A percentile compares a stretch with the other conserved stretches of the same genome.
These are phyloP conservation scores for Chlorella vulgaris DNA, from an alignment of 139 green algal genomes.

Conservation along the genomic window DNA sequence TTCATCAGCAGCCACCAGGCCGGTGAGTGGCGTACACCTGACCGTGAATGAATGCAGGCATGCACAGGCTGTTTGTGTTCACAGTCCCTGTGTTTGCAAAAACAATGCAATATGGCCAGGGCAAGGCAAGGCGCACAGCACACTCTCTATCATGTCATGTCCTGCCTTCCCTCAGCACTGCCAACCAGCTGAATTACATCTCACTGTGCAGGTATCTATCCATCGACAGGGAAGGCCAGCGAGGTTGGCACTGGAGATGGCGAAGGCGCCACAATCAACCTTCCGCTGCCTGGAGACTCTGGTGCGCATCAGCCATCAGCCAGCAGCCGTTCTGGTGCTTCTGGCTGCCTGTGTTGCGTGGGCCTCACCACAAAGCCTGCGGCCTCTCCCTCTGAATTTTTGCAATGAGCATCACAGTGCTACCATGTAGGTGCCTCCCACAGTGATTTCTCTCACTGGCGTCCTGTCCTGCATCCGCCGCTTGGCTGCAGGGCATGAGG, in stretches of 20 bases:
- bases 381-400: too few relatives aligned
- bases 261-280: conserved; percentile 80
- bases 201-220: conserved; percentile 9
- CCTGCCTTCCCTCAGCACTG: neutral
- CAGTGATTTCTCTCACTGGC: too few relatives aligned
- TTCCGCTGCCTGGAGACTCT: conserved; percentile 71
- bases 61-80: neutral
- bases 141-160: neutral
- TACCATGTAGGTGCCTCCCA: too few relatives aligned
- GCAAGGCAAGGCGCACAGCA: neutral
- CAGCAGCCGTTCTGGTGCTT: neutral
- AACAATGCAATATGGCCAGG: too few relatives aligned
- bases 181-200: too few relatives aligned
- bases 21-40: conserved; percentile 1
- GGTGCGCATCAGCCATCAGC: neutral
- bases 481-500: conserved; percentile 64
- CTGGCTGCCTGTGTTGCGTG: neutral
- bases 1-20: conserved; percentile 87
- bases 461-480: too few relatives aligned
- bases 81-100: too few relatives aligned
- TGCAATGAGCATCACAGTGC: too few relatives aligned
- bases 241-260: conserved; percentile 72
- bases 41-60: neutral
- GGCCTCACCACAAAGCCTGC: too few relatives aligned
- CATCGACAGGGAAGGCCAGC: conserved; percentile 69